Percentiles rank a stretch among this genome's conserved stretches.
These are phyloP conservation scores for Penicillium oxalicum DNA, from an alignment of 2,329 filamentous ascomycete genomes.

Conservation along the genomic window DNA sequence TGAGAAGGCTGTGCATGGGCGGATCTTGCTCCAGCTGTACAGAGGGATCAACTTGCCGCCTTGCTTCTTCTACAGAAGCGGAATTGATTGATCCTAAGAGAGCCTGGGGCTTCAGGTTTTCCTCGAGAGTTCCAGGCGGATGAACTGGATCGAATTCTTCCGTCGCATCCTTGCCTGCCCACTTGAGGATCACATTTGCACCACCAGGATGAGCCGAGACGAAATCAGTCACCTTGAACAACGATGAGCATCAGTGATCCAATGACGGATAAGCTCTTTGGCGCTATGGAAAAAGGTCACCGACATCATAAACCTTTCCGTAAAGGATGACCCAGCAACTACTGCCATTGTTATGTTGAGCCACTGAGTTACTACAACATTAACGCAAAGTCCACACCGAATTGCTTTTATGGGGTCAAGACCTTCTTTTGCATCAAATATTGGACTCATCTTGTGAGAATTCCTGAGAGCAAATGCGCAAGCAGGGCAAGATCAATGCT, in stretches of 20 bases:
- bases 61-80: conserved; percentile 52
- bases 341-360: conserved; percentile 5
- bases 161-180: conserved; percentile 81
- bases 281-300: neutral
- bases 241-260: too few relatives aligned
- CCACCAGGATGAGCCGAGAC: conserved; percentile 78
- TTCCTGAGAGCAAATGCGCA: neutral
- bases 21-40: conserved; percentile 45
- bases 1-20: conserved; percentile 51
- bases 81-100: conserved; percentile 66
- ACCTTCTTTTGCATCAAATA: conserved; percentile 11
- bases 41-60: conserved; percentile 22
- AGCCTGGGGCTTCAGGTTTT: conserved; percentile 65
- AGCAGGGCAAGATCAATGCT: neutral
- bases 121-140: conserved; percentile 76
- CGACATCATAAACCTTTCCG: conserved; percentile 20
- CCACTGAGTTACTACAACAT: conserved; percentile 1
- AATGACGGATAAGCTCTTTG: neutral
- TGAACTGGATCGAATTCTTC: conserved; percentile 90
- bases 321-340: conserved; percentile 19
- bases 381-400: neutral
- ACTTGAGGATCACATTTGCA: conserved; percentile 72
- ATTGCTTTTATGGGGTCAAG: too few relatives aligned
- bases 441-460: conserved; percentile 5
- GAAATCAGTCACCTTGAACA: conserved; percentile 58